A percentile compares a stretch with the other conserved stretches of the same genome.
Conservation (phyloP, 768 basidiomycete species). For the Phaeotremella fagi region DNA sequence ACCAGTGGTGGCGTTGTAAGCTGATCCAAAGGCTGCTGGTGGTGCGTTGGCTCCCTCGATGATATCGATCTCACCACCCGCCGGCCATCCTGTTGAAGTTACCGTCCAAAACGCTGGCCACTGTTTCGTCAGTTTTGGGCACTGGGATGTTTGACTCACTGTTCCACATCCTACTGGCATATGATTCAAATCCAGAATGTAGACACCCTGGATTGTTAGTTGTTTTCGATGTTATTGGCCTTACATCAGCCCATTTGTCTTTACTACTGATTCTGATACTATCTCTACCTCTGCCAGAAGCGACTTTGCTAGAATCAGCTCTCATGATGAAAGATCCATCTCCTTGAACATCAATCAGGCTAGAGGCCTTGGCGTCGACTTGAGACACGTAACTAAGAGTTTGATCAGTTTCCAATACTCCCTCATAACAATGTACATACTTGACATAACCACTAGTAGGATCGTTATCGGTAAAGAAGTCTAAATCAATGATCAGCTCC, state of each 20-base stretch:
- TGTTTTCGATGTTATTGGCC: no score
- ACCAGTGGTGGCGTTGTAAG: constrained; percentile 33
- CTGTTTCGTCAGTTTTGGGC: no score
- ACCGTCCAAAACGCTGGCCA: constrained; percentile 49
- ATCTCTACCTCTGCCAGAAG: constrained; percentile 40
- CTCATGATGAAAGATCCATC: constrained; percentile 38
- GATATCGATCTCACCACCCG: constrained; percentile 47
- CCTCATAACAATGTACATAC: constrained; percentile 6
- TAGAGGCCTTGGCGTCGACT: constrained; percentile 18
- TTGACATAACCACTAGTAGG: constrained; percentile 43
- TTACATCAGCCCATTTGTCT: constrained; percentile 43
- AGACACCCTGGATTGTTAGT: constrained; percentile 45
- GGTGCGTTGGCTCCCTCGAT: constrained; percentile 46
- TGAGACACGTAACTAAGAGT: constrained; percentile 38
- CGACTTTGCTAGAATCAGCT: constrained; percentile 31
- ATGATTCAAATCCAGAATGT: constrained; percentile 46
- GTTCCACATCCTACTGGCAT: constrained; percentile 48
- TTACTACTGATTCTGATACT: constrained; percentile 44
- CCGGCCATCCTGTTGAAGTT: constrained; percentile 39
- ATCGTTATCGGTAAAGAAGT: constrained; percentile 43
- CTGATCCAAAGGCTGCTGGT: constrained; percentile 25
- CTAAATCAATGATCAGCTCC: constrained; percentile 12
- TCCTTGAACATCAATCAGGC: constrained; percentile 22
- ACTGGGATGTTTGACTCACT: constrained; percentile 18
- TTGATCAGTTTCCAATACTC: not conserved